Evolutionary conservation across 2,329 filamentous ascomycete species (phyloP).

Genomic region (Alternaria rosae): DNA sequence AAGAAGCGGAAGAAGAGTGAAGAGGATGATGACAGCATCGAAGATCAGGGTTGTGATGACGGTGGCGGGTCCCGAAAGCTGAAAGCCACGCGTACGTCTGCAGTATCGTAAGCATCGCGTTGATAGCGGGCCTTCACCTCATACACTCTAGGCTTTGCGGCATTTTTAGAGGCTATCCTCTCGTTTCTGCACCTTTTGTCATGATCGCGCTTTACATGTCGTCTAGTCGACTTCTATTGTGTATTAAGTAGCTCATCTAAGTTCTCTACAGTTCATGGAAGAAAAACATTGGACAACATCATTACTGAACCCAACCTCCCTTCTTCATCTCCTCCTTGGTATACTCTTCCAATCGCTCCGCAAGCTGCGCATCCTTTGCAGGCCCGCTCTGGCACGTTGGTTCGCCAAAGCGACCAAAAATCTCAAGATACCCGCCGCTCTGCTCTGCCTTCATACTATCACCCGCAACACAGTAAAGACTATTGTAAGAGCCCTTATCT

Average conservation of each 20-base stretch:
- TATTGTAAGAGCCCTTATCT: constrained; percentile 12
- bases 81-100: neutral
- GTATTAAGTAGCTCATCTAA: neutral
- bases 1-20: constrained; percentile 11
- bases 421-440: constrained; percentile 10
- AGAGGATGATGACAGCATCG: neutral
- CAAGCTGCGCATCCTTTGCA: constrained; percentile 7
- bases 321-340: constrained; percentile 9
- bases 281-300: neutral
- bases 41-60: neutral
- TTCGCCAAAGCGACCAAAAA: constrained; percentile 4
- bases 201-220: neutral
- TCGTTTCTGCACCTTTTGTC: neutral
- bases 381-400: constrained; percentile 14
- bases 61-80: neutral
- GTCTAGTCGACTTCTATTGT: neutral
- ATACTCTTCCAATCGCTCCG: constrained; percentile 13
- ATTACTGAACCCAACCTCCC: neutral
- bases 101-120: neutral
- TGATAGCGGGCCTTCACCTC: neutral
- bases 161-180: neutral
- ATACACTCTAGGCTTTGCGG: neutral
- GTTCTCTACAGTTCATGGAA: neutral
- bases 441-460: constrained; percentile 7
- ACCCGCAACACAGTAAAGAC: constrained; percentile 12